Percentiles rank a stretch among this genome's conserved stretches.
These are phyloP conservation scores for Talaromyces liani DNA, from an alignment of 495 filamentous ascomycete genomes.

Conservation along the genomic window DNA sequence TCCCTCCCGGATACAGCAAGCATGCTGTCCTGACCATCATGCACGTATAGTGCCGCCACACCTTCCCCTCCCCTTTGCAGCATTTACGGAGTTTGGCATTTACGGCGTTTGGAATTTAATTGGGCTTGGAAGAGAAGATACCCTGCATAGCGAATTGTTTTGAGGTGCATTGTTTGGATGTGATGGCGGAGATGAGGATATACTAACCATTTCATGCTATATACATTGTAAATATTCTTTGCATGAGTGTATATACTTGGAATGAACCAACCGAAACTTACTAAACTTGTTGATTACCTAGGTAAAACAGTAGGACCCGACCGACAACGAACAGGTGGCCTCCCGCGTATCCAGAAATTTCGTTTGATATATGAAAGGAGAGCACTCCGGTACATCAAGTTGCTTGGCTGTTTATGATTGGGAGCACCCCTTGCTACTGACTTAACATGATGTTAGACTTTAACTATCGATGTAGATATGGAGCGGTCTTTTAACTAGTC, in stretches of 20 bases:
- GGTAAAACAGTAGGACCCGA: neutral
- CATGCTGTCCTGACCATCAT: neutral
- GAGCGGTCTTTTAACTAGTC: neutral
- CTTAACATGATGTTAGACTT: neutral
- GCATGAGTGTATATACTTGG: slow-evolving; percentile 1
- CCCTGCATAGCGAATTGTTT: slow-evolving; percentile 1
- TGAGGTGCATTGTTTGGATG: neutral
- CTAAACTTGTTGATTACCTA: neutral
- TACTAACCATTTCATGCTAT: neutral
- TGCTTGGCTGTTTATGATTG: neutral
- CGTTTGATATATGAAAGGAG: neutral
- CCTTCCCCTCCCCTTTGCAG: neutral
- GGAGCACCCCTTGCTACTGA: neutral
- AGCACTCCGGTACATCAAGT: neutral
- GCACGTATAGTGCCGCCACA: neutral
- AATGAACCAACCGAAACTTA: slow-evolving; percentile 5
- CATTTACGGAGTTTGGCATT: neutral
- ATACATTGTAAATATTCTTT: slow-evolving; percentile 5
- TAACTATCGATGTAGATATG: neutral
- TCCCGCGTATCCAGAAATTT: neutral
- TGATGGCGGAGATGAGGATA: neutral
- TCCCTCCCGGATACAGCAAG: slow-evolving; percentile 2
- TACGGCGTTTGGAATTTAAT: neutral
- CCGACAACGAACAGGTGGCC: neutral
- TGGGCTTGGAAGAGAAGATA: slow-evolving; percentile 4